A percentile compares a stretch with the other conserved stretches of the same genome.
These are phyloP conservation scores for Globisporangium cystogenes DNA, from an alignment of 352 stramenopile genomes.

Conservation along the genomic window DNA sequence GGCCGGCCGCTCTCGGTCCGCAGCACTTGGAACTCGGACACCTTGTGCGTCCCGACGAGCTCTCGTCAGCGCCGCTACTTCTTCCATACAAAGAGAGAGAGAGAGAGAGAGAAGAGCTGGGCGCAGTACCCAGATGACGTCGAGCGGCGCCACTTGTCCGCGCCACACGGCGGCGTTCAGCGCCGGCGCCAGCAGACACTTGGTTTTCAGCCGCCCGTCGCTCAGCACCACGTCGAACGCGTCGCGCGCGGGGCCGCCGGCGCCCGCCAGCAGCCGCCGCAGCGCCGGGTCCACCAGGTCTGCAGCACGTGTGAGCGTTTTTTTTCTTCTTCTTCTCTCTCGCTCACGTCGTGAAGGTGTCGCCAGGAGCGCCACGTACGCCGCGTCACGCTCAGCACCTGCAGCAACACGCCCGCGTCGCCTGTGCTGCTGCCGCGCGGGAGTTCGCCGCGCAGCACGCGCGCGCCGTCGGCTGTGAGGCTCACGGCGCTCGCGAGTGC, in stretches of 20 bases:
- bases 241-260: constrained; percentile 18
- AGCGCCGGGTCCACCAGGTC: constrained; percentile 47
- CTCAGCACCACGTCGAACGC: constrained; percentile 65
- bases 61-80: background rate
- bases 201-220: constrained; percentile 38
- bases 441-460: constrained; percentile 18
- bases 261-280: constrained; percentile 23
- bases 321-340: background rate
- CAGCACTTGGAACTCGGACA: constrained; percentile 6
- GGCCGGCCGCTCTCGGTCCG: background rate
- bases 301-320: constrained; percentile 7
- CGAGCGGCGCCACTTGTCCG: constrained; percentile 17
- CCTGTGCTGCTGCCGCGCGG: background rate
- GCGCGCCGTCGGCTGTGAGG: constrained; percentile 37
- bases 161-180: constrained; percentile 40
- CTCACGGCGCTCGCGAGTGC: background rate
- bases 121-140: constrained; percentile 38
- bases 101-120: background rate
- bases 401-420: constrained; percentile 21
- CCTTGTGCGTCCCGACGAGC: background rate
- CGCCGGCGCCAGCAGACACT: constrained; percentile 32
- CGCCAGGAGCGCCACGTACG: constrained; percentile 29
- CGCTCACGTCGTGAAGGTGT: no score
- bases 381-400: constrained; percentile 50
- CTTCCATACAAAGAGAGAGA: background rate